Conservation (phyloP, 805 yeast species). For the Maudiozyma saulgeensis region DNA sequence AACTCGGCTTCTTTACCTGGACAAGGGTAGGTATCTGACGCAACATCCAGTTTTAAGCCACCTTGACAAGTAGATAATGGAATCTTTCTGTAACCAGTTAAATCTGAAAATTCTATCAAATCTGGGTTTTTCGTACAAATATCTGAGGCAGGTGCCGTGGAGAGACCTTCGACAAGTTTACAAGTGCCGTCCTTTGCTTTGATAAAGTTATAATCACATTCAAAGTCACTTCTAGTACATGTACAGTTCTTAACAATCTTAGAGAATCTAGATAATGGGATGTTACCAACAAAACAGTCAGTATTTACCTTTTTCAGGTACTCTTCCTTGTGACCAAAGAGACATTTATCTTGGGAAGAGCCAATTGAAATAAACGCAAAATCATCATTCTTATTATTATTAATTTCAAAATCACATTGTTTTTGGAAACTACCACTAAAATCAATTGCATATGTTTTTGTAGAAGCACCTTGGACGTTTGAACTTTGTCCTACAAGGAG, state of each 20-base stretch:
- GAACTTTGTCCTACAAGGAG: conserved; percentile 48
- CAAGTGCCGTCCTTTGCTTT: conserved; percentile 75
- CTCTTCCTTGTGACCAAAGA: conserved; percentile 61
- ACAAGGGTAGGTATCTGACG: conserved; percentile 57
- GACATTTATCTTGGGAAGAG: conserved; percentile 45
- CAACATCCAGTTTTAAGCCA: conserved; percentile 60
- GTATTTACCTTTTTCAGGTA: conserved; percentile 52
- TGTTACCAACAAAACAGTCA: conserved; percentile 56
- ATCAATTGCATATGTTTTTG: conserved; percentile 46
- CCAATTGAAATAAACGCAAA: conserved; percentile 56
- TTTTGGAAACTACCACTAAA: conserved; percentile 43
- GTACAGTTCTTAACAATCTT: conserved; percentile 57
- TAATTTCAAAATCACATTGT: conserved; percentile 45
- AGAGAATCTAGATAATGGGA: conserved; percentile 49
- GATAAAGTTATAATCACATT: conserved; percentile 83
- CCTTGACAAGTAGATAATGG: conserved; percentile 81
- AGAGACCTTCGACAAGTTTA: conserved; percentile 63
- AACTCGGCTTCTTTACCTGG: conserved; percentile 78
- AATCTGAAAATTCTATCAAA: conserved; percentile 64
- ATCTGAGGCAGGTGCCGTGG: conserved; percentile 54
- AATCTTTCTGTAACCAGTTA: conserved; percentile 86
- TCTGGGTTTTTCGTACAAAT: conserved; percentile 46
- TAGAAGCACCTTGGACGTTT: conserved; percentile 35
- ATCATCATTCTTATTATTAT: conserved; percentile 41
- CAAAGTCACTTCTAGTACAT: conserved; percentile 81